These are phyloP conservation scores for Iris macrosiphon DNA, from an alignment of 106 monocot species.

Conservation along the genomic window DNA sequence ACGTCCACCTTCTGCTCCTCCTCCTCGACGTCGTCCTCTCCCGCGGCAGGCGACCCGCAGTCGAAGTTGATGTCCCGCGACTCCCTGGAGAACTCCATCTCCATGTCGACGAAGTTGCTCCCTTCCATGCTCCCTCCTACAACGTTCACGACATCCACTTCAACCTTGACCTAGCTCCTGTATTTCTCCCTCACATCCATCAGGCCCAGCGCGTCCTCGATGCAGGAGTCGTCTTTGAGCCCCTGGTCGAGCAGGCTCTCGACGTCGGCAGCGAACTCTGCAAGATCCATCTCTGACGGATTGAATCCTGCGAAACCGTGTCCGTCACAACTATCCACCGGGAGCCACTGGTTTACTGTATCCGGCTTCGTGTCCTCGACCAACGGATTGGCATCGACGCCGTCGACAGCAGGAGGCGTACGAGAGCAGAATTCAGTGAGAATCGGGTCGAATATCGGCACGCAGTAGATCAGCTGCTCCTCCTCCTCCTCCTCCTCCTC, in stretches of 20 bases:
- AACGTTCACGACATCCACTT: slow-evolving; percentile 7
- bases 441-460: slow-evolving; percentile 63
- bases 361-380: slow-evolving; percentile 2
- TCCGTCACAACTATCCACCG: neutral
- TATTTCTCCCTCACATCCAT: no score
- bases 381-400: neutral
- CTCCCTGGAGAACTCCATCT: slow-evolving; percentile 14
- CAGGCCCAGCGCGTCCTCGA: slow-evolving; percentile 32
- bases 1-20: slow-evolving; percentile 6
- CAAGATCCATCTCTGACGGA: slow-evolving; percentile 51
- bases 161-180: slow-evolving; percentile 13
- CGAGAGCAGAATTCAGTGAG: slow-evolving; percentile 43
- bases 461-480: slow-evolving; percentile 61
- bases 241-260: slow-evolving; percentile 63
- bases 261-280: slow-evolving; percentile 67
- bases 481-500: slow-evolving; percentile 38
- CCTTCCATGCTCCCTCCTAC: neutral
- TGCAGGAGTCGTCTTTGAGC: slow-evolving; percentile 34
- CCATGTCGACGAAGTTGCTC: neutral
- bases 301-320: slow-evolving; percentile 29
- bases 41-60: neutral
- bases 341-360: neutral
- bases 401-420: slow-evolving; percentile 10
- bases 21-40: neutral
- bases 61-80: slow-evolving; percentile 27